These are phyloP conservation scores for Tuber magnatum DNA, from an alignment of 495 filamentous ascomycete species.

Conservation along the genomic window DNA sequence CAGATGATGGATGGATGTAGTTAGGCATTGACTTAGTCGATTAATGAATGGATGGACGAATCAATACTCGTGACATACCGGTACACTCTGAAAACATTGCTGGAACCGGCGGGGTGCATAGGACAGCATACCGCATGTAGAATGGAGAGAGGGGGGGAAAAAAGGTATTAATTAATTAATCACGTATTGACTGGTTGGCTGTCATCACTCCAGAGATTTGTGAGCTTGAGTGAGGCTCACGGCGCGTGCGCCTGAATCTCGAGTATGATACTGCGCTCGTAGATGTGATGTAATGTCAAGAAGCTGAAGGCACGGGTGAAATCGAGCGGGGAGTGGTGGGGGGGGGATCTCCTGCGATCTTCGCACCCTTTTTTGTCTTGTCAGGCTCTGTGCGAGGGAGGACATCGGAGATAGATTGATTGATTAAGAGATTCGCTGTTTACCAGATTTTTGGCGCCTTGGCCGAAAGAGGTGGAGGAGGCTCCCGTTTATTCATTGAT, in stretches of 20 bases:
- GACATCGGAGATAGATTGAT: neutral
- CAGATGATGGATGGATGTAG: neutral
- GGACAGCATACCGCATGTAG: neutral
- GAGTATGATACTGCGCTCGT: neutral
- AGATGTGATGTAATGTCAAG: neutral
- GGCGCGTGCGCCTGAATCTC: neutral
- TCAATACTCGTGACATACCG: no score
- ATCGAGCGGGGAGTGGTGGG: neutral
- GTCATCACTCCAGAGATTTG: neutral
- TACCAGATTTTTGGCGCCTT: neutral
- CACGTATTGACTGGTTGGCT: neutral
- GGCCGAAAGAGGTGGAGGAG: neutral
- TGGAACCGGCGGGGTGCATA: constrained; percentile 1
- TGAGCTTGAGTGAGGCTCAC: neutral
- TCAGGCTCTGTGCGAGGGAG: neutral
- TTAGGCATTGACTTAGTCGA: neutral
- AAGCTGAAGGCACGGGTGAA: neutral
- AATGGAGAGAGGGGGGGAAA: neutral
- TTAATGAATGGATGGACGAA: neutral
- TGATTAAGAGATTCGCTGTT: neutral
- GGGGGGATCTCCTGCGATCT: neutral
- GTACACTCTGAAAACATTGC: neutral
- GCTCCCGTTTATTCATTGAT: constrained; percentile 3
- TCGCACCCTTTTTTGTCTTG: neutral
- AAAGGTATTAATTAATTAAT: neutral